These are phyloP conservation scores for Bothriochloa decipiens DNA, from an alignment of 176 grass and related monocot species.

Conservation along the genomic window DNA sequence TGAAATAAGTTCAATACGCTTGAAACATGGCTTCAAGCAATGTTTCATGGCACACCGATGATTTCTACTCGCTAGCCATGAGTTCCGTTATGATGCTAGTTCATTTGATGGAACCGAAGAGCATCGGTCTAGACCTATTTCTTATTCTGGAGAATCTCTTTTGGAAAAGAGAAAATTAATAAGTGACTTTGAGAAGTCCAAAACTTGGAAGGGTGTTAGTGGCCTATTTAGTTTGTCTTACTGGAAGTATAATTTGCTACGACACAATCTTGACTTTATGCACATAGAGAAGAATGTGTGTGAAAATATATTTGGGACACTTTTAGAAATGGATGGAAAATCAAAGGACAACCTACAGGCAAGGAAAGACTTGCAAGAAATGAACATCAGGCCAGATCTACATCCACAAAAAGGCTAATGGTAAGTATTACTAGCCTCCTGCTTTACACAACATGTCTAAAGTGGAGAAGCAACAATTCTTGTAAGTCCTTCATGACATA, in stretches of 20 bases:
- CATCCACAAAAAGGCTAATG: conserved; percentile 14
- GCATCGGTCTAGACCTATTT: neutral
- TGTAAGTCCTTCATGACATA: neutral
- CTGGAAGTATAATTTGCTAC: neutral
- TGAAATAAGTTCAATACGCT: neutral
- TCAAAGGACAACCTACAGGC: conserved; percentile 16
- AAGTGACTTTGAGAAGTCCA: neutral
- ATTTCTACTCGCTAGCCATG: neutral
- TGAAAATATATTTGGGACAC: conserved; percentile 18
- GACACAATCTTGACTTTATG: conserved; percentile 8
- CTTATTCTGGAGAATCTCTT: neutral
- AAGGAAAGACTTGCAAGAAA: neutral
- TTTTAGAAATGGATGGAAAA: neutral
- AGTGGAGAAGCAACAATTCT: neutral
- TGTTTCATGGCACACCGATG: neutral
- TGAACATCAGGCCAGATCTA: neutral
- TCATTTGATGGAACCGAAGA: conserved; percentile 27
- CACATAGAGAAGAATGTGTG: conserved; percentile 21
- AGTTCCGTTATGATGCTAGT: neutral
- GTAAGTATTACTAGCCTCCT: conserved; percentile 11
- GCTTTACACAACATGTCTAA: conserved; percentile 11
- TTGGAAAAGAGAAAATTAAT: conserved; percentile 16
- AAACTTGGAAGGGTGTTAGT: conserved; percentile 11
- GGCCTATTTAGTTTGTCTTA: neutral
- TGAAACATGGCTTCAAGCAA: neutral